These are phyloP conservation scores for Tilletia horrida DNA, from an alignment of 1,284 basidiomycete genomes.

Conservation along the genomic window DNA sequence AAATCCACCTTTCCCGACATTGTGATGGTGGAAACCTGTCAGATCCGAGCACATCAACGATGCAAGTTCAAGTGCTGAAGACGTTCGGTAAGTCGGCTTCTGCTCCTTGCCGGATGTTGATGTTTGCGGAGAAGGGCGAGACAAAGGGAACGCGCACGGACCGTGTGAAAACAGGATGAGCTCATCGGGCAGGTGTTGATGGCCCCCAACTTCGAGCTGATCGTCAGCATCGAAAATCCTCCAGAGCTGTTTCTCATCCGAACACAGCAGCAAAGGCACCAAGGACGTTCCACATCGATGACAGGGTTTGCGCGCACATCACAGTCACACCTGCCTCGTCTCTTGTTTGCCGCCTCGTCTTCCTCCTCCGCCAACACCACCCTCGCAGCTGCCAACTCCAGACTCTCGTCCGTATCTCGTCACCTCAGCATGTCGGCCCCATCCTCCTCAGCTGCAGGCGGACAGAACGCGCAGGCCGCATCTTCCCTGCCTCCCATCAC, in stretches of 20 bases:
- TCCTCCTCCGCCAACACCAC: slow-evolving; percentile 2
- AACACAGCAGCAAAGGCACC: not conserved
- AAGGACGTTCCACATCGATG: not conserved
- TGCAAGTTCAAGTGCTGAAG: no score
- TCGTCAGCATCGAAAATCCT: not conserved
- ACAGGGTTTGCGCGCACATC: not conserved
- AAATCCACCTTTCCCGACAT: slow-evolving; percentile 34
- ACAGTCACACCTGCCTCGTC: not conserved
- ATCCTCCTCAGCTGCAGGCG: not conserved
- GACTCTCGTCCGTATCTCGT: slow-evolving; percentile 8
- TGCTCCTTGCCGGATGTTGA: no score
- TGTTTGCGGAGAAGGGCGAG: no score
- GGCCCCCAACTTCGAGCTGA: no score
- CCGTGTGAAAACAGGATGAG: no score
- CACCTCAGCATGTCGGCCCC: slow-evolving; percentile 7
- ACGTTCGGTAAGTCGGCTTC: no score
- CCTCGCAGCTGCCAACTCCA: not conserved
- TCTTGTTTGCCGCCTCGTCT: not conserved
- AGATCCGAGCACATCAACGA: no score
- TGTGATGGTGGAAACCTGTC: no score
- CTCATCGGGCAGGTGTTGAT: no score
- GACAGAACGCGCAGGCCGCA: not conserved
- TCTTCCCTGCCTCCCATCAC: slow-evolving; percentile 14
- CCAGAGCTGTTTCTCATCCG: not conserved
- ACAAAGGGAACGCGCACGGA: no score